Evolutionary conservation across 441 rosid genomes (phyloP).

Genomic region (Capsella rubella): DNA sequence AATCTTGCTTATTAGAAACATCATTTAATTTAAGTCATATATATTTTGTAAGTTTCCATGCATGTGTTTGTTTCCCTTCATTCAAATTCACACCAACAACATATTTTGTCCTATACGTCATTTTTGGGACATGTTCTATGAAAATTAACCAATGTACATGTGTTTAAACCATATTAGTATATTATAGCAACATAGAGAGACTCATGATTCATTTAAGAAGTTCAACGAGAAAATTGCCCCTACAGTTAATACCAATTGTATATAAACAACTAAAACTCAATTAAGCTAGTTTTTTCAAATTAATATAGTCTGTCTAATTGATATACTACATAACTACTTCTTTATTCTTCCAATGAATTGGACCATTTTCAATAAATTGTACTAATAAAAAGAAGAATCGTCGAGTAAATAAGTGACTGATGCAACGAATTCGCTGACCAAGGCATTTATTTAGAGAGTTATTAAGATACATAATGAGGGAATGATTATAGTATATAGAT

Average conservation of each 20-base stretch:
- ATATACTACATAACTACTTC: too few species aligned
- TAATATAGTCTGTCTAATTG: too few species aligned
- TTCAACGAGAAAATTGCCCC: neutral
- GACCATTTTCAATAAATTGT: too few species aligned
- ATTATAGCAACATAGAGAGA: neutral
- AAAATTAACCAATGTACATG: slow-evolving; percentile 8
- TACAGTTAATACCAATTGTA: slow-evolving; percentile 12
- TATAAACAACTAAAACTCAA: slow-evolving; percentile 5
- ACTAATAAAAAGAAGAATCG: too few species aligned
- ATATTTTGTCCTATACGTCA: slow-evolving; percentile 10
- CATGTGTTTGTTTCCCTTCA: slow-evolving; percentile 1
- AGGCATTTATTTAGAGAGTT: too few species aligned
- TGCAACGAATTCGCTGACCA: too few species aligned
- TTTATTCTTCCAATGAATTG: too few species aligned
- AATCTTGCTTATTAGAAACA: neutral
- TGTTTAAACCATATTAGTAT: slow-evolving; percentile 9
- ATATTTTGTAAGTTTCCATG: neutral
- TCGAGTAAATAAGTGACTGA: too few species aligned
- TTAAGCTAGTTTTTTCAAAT: neutral
- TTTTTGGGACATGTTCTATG: slow-evolving; percentile 5
- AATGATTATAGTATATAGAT: neutral
- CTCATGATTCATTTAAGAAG: neutral
- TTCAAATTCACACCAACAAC: neutral
- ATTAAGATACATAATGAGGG: too few species aligned
- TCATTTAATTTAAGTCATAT: neutral